Percentiles rank a stretch among this genome's conserved stretches.
Evolutionary conservation across 2,329 filamentous ascomycete species (phyloP).

Genomic region (Ophioceras dolichostomum): DNA sequence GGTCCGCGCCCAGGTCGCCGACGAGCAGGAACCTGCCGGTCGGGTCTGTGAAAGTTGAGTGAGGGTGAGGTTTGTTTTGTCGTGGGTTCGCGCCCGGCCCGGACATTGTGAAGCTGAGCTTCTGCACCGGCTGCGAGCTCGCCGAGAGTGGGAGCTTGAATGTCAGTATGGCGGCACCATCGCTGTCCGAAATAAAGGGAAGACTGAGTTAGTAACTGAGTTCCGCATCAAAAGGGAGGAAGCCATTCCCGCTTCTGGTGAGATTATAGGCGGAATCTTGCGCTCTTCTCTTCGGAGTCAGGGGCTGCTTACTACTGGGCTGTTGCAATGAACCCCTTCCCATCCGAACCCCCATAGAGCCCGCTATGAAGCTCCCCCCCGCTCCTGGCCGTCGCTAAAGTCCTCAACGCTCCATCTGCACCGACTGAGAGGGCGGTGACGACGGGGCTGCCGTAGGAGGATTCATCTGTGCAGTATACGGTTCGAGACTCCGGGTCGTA

Average conservation of each 20-base stretch:
- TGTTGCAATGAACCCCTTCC: conserved; percentile 26
- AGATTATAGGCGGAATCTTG: neutral
- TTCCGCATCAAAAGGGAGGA: too few relatives aligned
- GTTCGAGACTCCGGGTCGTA: conserved; percentile 17
- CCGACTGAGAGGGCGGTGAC: conserved; percentile 21
- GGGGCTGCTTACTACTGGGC: conserved; percentile 36
- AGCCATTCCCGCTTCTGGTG: too few relatives aligned
- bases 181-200: too few relatives aligned
- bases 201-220: too few relatives aligned
- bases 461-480: conserved; percentile 25
- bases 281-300: conserved; percentile 5
- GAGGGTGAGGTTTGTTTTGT: conserved; percentile 44
- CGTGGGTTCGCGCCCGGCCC: conserved; percentile 30
- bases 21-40: conserved; percentile 35
- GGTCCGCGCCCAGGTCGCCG: conserved; percentile 41
- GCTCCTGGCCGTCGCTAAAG: conserved; percentile 17
- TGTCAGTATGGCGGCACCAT: conserved; percentile 24
- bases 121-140: conserved; percentile 18
- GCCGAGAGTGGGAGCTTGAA: conserved; percentile 25
- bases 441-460: conserved; percentile 18
- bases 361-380: conserved; percentile 27
- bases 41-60: conserved; percentile 35
- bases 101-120: conserved; percentile 26
- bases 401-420: conserved; percentile 17
- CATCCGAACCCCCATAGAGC: conserved; percentile 24